Evolutionary conservation across 2,329 filamentous ascomycete genomes (phyloP), one percentile per base, ranked within the genome.

Genomic region (Aureobasidium sp.): DNA sequence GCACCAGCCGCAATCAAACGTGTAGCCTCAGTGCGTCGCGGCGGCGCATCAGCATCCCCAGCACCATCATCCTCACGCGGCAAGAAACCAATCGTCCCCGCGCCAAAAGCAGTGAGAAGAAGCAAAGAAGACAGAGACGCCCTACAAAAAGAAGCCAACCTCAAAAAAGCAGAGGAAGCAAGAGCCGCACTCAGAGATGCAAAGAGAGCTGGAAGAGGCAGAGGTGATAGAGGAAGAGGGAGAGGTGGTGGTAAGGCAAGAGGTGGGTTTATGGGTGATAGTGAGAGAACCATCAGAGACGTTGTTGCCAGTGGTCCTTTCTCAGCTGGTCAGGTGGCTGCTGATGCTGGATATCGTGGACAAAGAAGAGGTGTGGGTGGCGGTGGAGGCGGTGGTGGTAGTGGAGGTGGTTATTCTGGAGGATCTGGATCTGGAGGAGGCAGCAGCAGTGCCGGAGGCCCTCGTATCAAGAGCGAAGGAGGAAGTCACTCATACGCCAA

Each of bases 121-220:
- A 83, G 79, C 67, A 81, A 82, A 67, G 80, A 79, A 36, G 80
- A 81, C 56, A 72, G 79, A 29, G 79, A 79, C 65, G 77, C 79
- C 43, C 77, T 77, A 51, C 76, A 76, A 43, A 70, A 75, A 29
- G 79, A 78, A 58, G 75, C 79, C 45, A 78, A 80, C 59, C 71
- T 73, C 27, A 75, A 77, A 54, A 75, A 80, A 64, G 75, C 75
- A 27, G 75, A 74, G 13, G 75, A 74, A 27, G 74, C 73, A 18
- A 74, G 76, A 50, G 69, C 67, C 13, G 68, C 69, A n/a, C 56
- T 58, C 25, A 65, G 66, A 71, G 66, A 67, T 69, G 62, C 68
- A 69, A 54, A 63, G 72, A 63, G 60, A 56, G 74, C 62, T 61
- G 74, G 74, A 20, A 69, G 72, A 67, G 72, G 71, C 23, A 74